Percentiles rank a stretch among this genome's conserved stretches.
Evolutionary conservation across 2,329 filamentous ascomycete species (phyloP).

Genomic region (Pyrenophora teres): DNA sequence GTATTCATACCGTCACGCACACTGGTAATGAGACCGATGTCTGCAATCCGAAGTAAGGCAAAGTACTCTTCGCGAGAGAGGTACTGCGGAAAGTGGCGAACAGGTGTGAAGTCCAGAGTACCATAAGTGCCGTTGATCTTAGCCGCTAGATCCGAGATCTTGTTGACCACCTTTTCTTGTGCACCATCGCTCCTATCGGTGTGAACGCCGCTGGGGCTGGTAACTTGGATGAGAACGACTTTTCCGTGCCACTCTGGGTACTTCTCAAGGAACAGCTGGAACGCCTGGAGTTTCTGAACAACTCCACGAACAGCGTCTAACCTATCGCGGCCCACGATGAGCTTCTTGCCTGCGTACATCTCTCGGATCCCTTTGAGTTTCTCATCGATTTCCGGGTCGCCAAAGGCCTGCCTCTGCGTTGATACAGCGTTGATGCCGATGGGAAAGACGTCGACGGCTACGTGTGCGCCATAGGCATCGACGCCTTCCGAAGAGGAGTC

Average conservation of each 20-base stretch:
- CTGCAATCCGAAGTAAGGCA: slow-evolving; percentile 84
- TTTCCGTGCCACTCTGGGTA: slow-evolving; percentile 92
- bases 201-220: slow-evolving; percentile 80
- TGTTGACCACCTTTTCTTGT: slow-evolving; percentile 80
- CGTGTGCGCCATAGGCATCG: slow-evolving; percentile 84
- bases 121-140: slow-evolving; percentile 91
- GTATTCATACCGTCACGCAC: slow-evolving; percentile 98
- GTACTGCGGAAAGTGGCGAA: slow-evolving; percentile 95
- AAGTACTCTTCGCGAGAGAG: slow-evolving; percentile 90
- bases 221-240: slow-evolving; percentile 93
- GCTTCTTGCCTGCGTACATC: slow-evolving; percentile 85
- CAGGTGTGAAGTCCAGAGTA: slow-evolving; percentile 84
- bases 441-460: slow-evolving; percentile 90
- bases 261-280: slow-evolving; percentile 86
- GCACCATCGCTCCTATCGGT: slow-evolving; percentile 71
- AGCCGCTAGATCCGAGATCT: slow-evolving; percentile 87
- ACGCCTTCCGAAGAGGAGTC: slow-evolving; percentile 83
- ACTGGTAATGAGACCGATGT: slow-evolving; percentile 92
- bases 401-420: slow-evolving; percentile 76
- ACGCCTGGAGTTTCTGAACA: slow-evolving; percentile 93
- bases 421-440: slow-evolving; percentile 90
- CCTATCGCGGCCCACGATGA: slow-evolving; percentile 94
- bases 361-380: slow-evolving; percentile 73
- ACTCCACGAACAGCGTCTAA: slow-evolving; percentile 91
- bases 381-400: slow-evolving; percentile 69